Conservation (phyloP, 75 land plant genomes). For the Pinus tabuliformis region DNA sequence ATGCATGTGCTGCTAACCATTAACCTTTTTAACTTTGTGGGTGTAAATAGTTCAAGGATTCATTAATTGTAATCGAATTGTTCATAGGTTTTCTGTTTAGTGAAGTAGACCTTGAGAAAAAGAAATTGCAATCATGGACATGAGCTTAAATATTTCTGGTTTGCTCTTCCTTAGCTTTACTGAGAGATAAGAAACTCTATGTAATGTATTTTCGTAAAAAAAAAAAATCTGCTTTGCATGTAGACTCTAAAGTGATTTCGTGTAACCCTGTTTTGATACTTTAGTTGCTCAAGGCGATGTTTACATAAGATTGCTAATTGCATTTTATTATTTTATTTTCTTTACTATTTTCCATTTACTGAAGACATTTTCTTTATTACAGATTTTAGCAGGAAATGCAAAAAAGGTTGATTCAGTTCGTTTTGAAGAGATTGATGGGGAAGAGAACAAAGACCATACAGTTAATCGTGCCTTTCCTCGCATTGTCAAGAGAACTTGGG, state of each 20-base stretch:
- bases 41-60: no score
- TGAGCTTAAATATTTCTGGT: no score
- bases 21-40: no score
- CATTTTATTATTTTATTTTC: neutral
- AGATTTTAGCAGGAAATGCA: conserved; percentile 92
- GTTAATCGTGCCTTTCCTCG: conserved; percentile 54
- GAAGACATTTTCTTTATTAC: conserved; percentile 15
- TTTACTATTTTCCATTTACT: conserved; percentile 1
- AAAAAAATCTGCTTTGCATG: no score
- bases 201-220: no score
- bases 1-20: no score
- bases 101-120: no score
- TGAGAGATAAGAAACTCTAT: no score
- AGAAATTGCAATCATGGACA: no score
- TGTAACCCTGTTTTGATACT: neutral
- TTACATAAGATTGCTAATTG: neutral
- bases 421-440: conserved; percentile 61
- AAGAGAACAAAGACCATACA: conserved; percentile 23
- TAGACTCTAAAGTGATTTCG: neutral
- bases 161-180: no score
- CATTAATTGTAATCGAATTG: no score
- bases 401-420: conserved; percentile 82
- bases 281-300: neutral
- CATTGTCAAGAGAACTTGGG: conserved; percentile 44
- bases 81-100: no score